Evolutionary conservation across 176 grass and related monocot species (phyloP).

Genomic region (Oryza punctata): DNA sequence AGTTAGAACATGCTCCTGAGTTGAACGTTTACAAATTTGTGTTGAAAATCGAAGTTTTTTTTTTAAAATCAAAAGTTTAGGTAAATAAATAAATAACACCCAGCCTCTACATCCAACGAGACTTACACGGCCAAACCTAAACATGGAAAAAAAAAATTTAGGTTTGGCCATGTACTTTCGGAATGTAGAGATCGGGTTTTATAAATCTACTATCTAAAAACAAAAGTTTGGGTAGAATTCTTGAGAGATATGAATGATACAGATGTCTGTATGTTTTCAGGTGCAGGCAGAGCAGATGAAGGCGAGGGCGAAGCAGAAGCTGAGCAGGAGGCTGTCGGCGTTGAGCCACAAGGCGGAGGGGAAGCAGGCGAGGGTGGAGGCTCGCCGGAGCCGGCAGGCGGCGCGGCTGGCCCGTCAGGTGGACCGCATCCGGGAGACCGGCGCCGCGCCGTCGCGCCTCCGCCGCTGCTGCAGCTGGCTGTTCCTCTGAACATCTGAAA

Average conservation of each 20-base stretch:
- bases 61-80: not conserved
- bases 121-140: no score
- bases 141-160: no score
- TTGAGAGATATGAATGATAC: not conserved
- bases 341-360: constrained; percentile 57
- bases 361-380: constrained; percentile 67
- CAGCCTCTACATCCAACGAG: no score
- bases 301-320: constrained; percentile 56
- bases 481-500: constrained; percentile 35
- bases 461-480: constrained; percentile 72
- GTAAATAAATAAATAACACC: not conserved
- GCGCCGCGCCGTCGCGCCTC: constrained; percentile 41
- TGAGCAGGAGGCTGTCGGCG: constrained; percentile 45
- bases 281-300: constrained; percentile 69
- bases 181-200: no score
- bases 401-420: constrained; percentile 62
- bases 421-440: constrained; percentile 68
- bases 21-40: not conserved
- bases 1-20: no score
- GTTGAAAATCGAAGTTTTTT: not conserved
- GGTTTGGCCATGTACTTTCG: no score
- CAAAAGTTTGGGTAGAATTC: not conserved
- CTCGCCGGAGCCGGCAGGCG: constrained; percentile 52
- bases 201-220: no score
- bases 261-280: constrained; percentile 38